A percentile compares a stretch with the other conserved stretches of the same genome.
These are phyloP conservation scores for Aureobasidium musti DNA, from an alignment of 2,329 filamentous ascomycete genomes.

Conservation along the genomic window DNA sequence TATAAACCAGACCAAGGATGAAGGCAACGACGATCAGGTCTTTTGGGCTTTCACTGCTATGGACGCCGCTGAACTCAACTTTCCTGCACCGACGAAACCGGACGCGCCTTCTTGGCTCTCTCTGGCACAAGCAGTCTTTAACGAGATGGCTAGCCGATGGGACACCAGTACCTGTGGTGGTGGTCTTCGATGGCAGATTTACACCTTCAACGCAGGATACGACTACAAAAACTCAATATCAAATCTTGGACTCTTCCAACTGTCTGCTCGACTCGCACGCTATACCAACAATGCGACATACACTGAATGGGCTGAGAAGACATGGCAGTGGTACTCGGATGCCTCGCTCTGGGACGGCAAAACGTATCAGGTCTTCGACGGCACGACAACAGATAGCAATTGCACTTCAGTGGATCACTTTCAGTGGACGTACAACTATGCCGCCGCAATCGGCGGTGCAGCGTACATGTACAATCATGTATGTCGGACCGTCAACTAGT, in stretches of 20 bases:
- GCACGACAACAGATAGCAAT: conserved; percentile 48
- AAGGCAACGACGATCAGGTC: conserved; percentile 63
- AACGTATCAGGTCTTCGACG: conserved; percentile 49
- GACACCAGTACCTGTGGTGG: conserved; percentile 67
- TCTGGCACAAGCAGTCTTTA: conserved; percentile 76
- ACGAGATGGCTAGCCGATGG: conserved; percentile 73
- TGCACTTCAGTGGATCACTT: conserved; percentile 50
- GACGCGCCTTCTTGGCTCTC: conserved; percentile 72
- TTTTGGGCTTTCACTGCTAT: conserved; percentile 87
- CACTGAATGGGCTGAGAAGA: conserved; percentile 59
- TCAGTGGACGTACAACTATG: conserved; percentile 54
- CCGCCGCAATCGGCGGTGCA: conserved; percentile 57
- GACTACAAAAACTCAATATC: conserved; percentile 81
- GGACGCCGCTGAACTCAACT: conserved; percentile 74
- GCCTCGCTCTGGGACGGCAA: conserved; percentile 56
- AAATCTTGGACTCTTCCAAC: conserved; percentile 80
- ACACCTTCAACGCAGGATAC: conserved; percentile 72
- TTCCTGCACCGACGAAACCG: conserved; percentile 59
- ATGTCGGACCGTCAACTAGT: neutral
- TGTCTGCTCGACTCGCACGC: conserved; percentile 59
- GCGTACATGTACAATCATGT: conserved; percentile 58
- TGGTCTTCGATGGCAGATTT: conserved; percentile 85
- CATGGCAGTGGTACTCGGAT: conserved; percentile 42
- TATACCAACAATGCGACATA: conserved; percentile 57
- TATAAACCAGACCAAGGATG: conserved; percentile 39